Base-by-base conservation (phyloP, 352 stramenopile species). In the Pythium utonaiense region DNA sequence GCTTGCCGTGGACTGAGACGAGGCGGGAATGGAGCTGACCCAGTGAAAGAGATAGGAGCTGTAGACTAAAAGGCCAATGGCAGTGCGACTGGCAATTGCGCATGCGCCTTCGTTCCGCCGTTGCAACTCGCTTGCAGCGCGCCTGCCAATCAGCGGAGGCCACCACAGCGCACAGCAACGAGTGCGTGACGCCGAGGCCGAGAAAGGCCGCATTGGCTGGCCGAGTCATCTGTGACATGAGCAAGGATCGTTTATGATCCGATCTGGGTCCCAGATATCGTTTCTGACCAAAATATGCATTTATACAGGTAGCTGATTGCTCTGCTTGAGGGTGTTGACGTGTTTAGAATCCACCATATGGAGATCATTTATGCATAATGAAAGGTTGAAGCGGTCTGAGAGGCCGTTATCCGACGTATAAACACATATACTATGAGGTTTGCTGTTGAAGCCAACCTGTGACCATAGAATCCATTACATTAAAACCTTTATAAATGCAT, bases 301-400 rank as follows among this genome's bases (percentile, higher is more conserved):
- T 48, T 21, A 48, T 19, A 45, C 4, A 57, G 51, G 51, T 17
- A 12, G 24, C 9, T 25, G 38, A 40, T 38, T 17, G 17, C 31
- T 47, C 2, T 6, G 12, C 16, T 7, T 44, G 7, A 45, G 3
- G 0, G 8, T 19, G 17, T 44, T 14, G 6, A 6, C 13, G 27
- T 25, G 47, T 40, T 45, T 27, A 42, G 8, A 21, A 27, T 19
- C 49, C 33, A 33, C 49, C 49, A 55, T 30, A 40, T 48, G 34
- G 22, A 21, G 21, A 8, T 14, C 5, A 4, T 24, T 3, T 47
- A 59, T 59, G 17, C 33, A 49, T 5, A 21, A 34, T 59, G 4
- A 16, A 49, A 59, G 52, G 49, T 27, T 42, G 30, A 45, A 44
- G 49, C 19, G 14, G 27, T 55, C 19, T 55, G 14, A 53, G 22